phyloP scores from a whole-genome alignment of 75 land plant species.

The Sequoiadendron giganteum region DNA sequence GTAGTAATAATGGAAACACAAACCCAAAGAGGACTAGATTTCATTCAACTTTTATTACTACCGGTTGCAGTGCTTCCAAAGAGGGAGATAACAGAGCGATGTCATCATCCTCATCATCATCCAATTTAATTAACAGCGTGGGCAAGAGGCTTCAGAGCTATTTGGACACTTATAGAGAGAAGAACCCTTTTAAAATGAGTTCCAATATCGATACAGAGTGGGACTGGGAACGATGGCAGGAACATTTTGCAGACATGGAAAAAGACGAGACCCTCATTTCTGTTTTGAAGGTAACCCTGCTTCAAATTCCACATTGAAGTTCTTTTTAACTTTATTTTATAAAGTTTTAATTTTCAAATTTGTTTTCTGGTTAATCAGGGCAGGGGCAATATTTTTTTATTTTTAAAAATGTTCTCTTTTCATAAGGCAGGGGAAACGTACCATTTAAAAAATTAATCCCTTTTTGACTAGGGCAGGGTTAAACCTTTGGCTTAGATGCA shows the following conservation, averaged over 20 bases:
- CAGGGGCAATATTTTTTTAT: background rate
- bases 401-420: no score
- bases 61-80: background rate
- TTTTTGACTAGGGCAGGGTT: no score
- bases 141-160: background rate
- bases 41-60: background rate
- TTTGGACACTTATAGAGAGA: background rate
- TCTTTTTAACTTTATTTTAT: background rate
- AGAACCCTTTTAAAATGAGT: background rate
- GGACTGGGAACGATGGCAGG: slow-evolving; percentile 84
- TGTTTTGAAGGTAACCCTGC: slow-evolving; percentile 57
- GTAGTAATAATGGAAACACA: background rate
- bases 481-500: no score
- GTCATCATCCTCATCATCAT: background rate
- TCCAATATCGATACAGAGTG: slow-evolving; percentile 20
- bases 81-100: background rate
- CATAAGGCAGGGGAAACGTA: no score
- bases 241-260: slow-evolving; percentile 76
- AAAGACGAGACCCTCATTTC: slow-evolving; percentile 65
- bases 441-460: no score
- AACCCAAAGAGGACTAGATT: background rate
- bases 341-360: background rate
- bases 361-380: background rate
- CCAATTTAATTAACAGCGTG: background rate
- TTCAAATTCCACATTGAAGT: background rate